Conservation (phyloP, 2,329 filamentous ascomycete species). For the Drechslerella dactyloides region DNA sequence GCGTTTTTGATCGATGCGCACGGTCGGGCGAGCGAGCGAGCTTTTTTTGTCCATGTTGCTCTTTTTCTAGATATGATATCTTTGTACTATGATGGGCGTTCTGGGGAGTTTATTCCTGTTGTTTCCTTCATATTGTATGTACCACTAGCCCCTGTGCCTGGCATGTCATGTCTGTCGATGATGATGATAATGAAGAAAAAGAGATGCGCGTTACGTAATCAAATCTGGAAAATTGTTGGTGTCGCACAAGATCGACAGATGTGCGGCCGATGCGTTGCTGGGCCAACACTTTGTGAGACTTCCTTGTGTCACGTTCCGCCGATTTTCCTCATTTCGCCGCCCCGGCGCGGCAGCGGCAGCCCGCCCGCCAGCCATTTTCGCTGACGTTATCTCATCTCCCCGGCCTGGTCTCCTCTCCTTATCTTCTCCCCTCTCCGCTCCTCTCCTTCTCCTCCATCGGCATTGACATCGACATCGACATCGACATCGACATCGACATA, state of each 20-base stretch:
- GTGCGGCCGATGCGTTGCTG: no score
- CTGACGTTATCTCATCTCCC: neutral
- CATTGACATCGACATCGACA: neutral
- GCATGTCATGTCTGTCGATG: no score
- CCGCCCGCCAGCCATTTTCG: no score
- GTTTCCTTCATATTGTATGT: neutral
- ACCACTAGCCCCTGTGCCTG: neutral
- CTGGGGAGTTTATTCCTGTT: neutral
- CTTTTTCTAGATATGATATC: neutral
- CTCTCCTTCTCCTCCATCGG: neutral
- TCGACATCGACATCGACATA: neutral
- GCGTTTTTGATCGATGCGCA: no score
- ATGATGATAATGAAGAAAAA: no score
- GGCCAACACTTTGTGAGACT: neutral
- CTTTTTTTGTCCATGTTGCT: no score
- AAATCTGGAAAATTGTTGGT: no score
- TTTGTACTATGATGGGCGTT: neutral
- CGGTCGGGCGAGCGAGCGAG: no score
- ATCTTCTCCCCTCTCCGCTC: neutral
- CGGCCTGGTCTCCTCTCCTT: neutral
- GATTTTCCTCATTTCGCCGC: no score
- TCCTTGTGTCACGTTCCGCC: no score
- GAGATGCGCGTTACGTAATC: neutral
- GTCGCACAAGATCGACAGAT: no score
- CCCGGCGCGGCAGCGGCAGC: no score